Conservation (phyloP, 1,284 basidiomycete species). For the Athelia psychrophila region DNA sequence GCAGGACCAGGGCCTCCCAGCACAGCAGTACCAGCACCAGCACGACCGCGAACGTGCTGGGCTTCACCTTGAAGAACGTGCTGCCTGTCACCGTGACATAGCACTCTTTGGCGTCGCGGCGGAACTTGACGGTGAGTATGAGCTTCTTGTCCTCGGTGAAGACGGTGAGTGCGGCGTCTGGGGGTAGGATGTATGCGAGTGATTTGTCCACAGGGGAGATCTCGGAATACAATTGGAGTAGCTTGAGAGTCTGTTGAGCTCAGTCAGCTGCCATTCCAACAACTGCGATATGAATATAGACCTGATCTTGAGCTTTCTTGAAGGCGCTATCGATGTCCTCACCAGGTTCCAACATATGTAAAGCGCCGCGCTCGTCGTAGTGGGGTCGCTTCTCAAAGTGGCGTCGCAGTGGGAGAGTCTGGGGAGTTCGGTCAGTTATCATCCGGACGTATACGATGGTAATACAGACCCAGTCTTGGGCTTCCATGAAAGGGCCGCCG, state of each 20-base stretch:
- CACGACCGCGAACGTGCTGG: too few relatives aligned
- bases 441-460: too few relatives aligned
- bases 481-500: constrained; percentile 87
- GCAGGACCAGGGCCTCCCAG: too few relatives aligned
- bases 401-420: constrained; percentile 41
- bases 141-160: too few relatives aligned
- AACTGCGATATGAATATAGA: constrained; percentile 31
- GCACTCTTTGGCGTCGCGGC: too few relatives aligned
- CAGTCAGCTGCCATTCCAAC: background rate
- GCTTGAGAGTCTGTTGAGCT: constrained; percentile 69
- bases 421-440: background rate
- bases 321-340: constrained; percentile 97
- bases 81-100: too few relatives aligned
- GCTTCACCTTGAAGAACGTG: too few relatives aligned
- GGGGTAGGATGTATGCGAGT: constrained; percentile 66
- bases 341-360: constrained; percentile 94
- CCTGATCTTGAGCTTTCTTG: constrained; percentile 88
- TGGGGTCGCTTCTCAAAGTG: constrained; percentile 96
- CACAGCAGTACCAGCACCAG: too few relatives aligned
- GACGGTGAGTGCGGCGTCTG: too few relatives aligned
- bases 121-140: too few relatives aligned
- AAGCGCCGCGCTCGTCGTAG: constrained; percentile 92
- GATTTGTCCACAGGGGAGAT: constrained; percentile 72
- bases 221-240: constrained; percentile 86
- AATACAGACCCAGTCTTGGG: constrained; percentile 76